Conservation (phyloP, 768 basidiomycete species). For the Kwoniella sp. region DNA sequence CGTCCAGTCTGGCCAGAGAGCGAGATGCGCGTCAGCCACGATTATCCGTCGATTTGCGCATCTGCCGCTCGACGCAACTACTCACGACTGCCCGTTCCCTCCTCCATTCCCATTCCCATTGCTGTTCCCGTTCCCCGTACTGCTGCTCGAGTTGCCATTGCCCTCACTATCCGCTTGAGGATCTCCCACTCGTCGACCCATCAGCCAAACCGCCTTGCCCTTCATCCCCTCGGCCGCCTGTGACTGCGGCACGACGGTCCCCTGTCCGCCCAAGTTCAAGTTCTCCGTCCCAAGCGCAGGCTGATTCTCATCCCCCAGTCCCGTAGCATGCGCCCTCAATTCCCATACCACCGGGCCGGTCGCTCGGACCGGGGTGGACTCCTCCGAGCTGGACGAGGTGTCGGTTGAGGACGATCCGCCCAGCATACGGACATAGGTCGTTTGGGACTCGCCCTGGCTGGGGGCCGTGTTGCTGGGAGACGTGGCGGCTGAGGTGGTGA, state of each 20-base stretch:
- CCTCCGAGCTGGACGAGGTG: slow-evolving; percentile 5
- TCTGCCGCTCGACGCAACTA: not conserved
- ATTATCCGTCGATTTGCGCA: not conserved
- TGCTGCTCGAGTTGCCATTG: not conserved
- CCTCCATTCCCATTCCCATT: slow-evolving; percentile 9
- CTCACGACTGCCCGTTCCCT: slow-evolving; percentile 35
- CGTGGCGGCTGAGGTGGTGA: slow-evolving; percentile 2
- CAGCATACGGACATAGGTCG: slow-evolving; percentile 29
- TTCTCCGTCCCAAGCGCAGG: slow-evolving; percentile 1
- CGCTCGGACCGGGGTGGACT: not conserved
- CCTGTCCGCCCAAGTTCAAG: slow-evolving; percentile 5
- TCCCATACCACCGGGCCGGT: slow-evolving; percentile 36
- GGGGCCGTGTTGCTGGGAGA: not conserved
- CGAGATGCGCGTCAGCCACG: not conserved
- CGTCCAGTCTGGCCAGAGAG: slow-evolving; percentile 48
- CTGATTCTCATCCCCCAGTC: slow-evolving; percentile 16
- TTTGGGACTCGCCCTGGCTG: slow-evolving; percentile 18
- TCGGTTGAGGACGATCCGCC: not conserved
- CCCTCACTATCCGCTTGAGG: slow-evolving; percentile 4
- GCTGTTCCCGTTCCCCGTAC: slow-evolving; percentile 1
- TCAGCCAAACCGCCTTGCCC: slow-evolving; percentile 48
- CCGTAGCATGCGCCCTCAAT: slow-evolving; percentile 36
- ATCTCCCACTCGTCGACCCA: slow-evolving; percentile 39
- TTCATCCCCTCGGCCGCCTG: slow-evolving; percentile 14
- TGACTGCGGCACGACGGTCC: slow-evolving; percentile 11